Evolutionary conservation across 2,329 filamentous ascomycete genomes (phyloP).

Genomic region (Emydomyces testavorans): DNA sequence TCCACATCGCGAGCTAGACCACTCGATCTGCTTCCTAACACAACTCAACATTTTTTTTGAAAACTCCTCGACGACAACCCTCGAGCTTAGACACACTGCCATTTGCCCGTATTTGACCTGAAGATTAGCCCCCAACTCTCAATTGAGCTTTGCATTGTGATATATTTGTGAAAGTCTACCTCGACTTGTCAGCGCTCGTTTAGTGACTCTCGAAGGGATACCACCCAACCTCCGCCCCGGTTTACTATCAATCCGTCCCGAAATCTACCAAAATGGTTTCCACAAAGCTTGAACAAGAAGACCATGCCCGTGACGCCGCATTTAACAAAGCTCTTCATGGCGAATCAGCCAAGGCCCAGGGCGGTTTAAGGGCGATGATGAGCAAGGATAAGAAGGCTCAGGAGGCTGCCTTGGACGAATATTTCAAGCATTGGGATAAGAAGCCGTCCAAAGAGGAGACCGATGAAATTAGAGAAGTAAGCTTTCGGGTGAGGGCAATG

Average conservation of each 20-base stretch:
- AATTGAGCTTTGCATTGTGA: too few relatives aligned
- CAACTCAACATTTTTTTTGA: neutral
- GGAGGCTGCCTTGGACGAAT: conserved; percentile 73
- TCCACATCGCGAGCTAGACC: neutral
- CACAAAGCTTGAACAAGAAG: conserved; percentile 60
- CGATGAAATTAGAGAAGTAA: conserved; percentile 63
- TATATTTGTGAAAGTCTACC: too few relatives aligned
- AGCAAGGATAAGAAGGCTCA: conserved; percentile 69
- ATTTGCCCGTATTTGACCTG: neutral
- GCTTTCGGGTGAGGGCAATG: conserved; percentile 18
- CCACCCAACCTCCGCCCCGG: neutral
- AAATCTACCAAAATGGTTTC: conserved; percentile 38
- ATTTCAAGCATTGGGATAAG: conserved; percentile 95
- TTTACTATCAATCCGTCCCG: neutral
- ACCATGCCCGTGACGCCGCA: conserved; percentile 72
- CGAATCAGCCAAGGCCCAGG: conserved; percentile 55
- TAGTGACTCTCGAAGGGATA: neutral
- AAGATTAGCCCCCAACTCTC: too few relatives aligned
- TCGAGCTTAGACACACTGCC: too few relatives aligned
- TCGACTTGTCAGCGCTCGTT: neutral
- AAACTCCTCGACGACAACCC: neutral
- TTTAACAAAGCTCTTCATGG: conserved; percentile 87
- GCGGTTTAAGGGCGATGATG: conserved; percentile 73
- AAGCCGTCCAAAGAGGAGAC: conserved; percentile 71
- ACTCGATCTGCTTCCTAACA: neutral